phyloP scores from a whole-genome alignment of 2,329 filamentous ascomycete species.

The Madurella mycetomatis region DNA sequence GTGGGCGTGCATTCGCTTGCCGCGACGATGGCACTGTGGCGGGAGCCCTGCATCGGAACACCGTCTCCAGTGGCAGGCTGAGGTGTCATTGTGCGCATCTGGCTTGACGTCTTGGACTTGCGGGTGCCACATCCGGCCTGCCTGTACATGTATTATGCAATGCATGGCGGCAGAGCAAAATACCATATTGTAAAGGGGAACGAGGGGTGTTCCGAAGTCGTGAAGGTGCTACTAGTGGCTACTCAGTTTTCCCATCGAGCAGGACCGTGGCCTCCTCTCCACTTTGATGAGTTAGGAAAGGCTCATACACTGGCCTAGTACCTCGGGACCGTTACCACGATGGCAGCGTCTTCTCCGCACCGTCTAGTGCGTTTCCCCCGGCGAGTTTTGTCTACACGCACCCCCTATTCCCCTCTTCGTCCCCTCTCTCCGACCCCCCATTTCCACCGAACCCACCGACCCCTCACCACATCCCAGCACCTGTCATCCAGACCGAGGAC shows the following conservation, averaged over 20 bases:
- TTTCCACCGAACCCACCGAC: not conserved
- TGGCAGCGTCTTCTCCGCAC: not conserved
- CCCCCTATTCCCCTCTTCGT: not conserved
- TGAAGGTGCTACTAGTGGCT: not conserved
- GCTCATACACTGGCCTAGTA: constrained; percentile 1
- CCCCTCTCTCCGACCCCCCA: not conserved
- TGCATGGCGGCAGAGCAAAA: constrained; percentile 16
- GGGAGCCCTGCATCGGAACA: constrained; percentile 15
- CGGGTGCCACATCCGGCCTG: constrained; percentile 25
- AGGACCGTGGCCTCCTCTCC: not conserved
- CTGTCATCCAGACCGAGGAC: constrained; percentile 7
- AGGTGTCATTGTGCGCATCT: constrained; percentile 18
- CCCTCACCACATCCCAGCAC: constrained; percentile 1
- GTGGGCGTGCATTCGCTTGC: constrained; percentile 23
- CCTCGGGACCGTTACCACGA: not conserved
- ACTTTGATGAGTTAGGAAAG: not conserved
- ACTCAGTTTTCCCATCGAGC: not conserved
- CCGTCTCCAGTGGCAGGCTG: constrained; percentile 5
- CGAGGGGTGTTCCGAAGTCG: not conserved
- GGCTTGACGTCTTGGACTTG: constrained; percentile 9
- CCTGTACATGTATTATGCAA: constrained; percentile 12
- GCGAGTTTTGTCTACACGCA: not conserved
- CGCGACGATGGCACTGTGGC: constrained; percentile 12
- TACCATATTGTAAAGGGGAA: not conserved
- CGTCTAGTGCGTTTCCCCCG: not conserved